These are phyloP conservation scores for Vigna reflexopilosa DNA, from an alignment of 306 rosid species.

Conservation along the genomic window DNA sequence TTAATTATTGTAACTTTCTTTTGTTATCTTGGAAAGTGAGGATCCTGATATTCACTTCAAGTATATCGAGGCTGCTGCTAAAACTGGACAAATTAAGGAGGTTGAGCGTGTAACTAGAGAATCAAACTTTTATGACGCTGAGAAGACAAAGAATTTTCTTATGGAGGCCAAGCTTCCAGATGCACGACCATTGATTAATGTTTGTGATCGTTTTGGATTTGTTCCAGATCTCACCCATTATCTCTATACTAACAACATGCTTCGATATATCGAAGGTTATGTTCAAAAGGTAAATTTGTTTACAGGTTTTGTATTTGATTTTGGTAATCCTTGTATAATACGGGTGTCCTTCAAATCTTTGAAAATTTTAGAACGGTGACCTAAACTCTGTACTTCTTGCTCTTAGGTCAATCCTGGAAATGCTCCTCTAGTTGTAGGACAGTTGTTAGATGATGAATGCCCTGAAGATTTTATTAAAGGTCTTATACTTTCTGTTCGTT, in stretches of 20 bases:
- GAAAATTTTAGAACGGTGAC: slow-evolving; percentile 22
- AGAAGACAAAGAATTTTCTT: slow-evolving; percentile 88
- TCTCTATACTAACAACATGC: slow-evolving; percentile 91
- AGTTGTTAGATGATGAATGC: slow-evolving; percentile 94
- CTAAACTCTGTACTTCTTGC: slow-evolving; percentile 37
- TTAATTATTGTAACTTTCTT: slow-evolving; percentile 19
- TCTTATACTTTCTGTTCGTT: slow-evolving; percentile 92
- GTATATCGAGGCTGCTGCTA: slow-evolving; percentile 97
- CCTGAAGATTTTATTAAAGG: slow-evolving; percentile 98
- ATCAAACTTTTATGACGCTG: slow-evolving; percentile 89
- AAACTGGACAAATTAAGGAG: slow-evolving; percentile 96
- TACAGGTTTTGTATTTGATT: slow-evolving; percentile 29
- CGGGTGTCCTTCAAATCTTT: slow-evolving; percentile 14
- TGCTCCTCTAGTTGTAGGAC: slow-evolving; percentile 96
- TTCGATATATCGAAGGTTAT: slow-evolving; percentile 94
- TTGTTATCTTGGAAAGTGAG: slow-evolving; percentile 62
- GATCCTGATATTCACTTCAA: slow-evolving; percentile 94
- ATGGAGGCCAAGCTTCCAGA: slow-evolving; percentile 98
- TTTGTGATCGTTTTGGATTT: slow-evolving; percentile 93
- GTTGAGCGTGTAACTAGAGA: slow-evolving; percentile 98
- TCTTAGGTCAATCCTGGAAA: slow-evolving; percentile 90
- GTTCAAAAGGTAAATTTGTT: slow-evolving; percentile 91
- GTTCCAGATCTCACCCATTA: slow-evolving; percentile 97
- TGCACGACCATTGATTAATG: slow-evolving; percentile 96
- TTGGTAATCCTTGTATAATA: slow-evolving; percentile 44